phyloP scores from a whole-genome alignment of 2,329 filamentous ascomycete genomes.

The Calonectria naviculata region DNA sequence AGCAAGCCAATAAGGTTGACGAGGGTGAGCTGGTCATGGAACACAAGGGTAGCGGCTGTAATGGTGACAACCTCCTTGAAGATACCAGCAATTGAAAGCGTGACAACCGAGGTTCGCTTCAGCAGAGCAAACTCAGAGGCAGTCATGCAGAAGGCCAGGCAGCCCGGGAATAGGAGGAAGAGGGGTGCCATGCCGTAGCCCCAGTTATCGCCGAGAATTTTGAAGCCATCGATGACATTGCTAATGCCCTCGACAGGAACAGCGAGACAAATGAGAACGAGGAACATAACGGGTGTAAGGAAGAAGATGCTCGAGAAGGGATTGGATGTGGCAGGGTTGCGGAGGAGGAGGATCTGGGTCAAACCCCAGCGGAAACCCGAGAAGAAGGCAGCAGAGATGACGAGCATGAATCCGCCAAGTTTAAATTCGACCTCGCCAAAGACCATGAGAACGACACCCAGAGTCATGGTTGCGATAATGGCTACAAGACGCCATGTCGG shows the following conservation, averaged over 20 bases:
- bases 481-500: constrained; percentile 86
- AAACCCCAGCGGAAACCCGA: constrained; percentile 98
- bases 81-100: constrained; percentile 94
- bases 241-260: constrained; percentile 85
- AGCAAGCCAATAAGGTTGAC: constrained; percentile 89
- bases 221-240: constrained; percentile 74
- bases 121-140: constrained; percentile 94
- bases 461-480: constrained; percentile 92
- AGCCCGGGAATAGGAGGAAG: constrained; percentile 89
- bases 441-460: constrained; percentile 98
- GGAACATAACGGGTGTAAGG: constrained; percentile 97
- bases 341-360: constrained; percentile 94
- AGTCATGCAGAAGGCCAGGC: constrained; percentile 96
- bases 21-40: constrained; percentile 86
- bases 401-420: constrained; percentile 85
- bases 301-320: constrained; percentile 98
- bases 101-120: constrained; percentile 95
- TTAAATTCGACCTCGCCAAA: constrained; percentile 94
- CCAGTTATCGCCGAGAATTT: constrained; percentile 71
- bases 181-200: constrained; percentile 74
- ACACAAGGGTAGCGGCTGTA: constrained; percentile 85
- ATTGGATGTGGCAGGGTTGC: constrained; percentile 94
- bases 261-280: constrained; percentile 82
- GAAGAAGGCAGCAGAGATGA: constrained; percentile 94
- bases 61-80: constrained; percentile 99